These are phyloP conservation scores for Castanopsis chinensis DNA, from an alignment of 306 rosid genomes.

Conservation along the genomic window DNA sequence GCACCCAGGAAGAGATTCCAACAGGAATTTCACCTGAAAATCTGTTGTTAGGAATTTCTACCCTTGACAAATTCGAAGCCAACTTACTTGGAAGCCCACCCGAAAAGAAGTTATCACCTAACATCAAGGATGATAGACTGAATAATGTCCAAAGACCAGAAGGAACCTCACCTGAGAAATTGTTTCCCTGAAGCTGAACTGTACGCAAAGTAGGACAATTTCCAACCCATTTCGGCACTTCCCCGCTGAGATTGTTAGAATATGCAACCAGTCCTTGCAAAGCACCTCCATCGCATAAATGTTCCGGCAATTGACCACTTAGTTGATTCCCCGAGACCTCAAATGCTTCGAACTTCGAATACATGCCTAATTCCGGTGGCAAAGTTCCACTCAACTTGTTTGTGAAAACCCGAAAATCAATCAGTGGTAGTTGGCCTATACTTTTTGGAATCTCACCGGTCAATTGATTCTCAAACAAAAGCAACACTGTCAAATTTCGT, in stretches of 20 bases:
- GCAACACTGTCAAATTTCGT: slow-evolving; percentile 36
- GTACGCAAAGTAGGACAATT: slow-evolving; percentile 46
- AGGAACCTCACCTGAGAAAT: slow-evolving; percentile 70
- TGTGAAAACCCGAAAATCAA: slow-evolving; percentile 38
- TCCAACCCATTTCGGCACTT: slow-evolving; percentile 57
- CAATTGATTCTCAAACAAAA: slow-evolving; percentile 48
- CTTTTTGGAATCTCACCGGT: slow-evolving; percentile 60
- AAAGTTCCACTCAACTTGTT: slow-evolving; percentile 71
- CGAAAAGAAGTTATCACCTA: slow-evolving; percentile 59
- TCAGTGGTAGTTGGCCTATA: slow-evolving; percentile 49
- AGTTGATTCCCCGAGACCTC: slow-evolving; percentile 66
- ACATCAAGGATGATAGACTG: slow-evolving; percentile 50
- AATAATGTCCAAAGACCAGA: slow-evolving; percentile 54
- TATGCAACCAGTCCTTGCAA: slow-evolving; percentile 55
- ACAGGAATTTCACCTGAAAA: slow-evolving; percentile 64
- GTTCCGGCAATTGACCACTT: slow-evolving; percentile 59
- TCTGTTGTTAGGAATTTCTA: slow-evolving; percentile 60
- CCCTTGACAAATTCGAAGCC: slow-evolving; percentile 50
- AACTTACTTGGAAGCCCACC: slow-evolving; percentile 65
- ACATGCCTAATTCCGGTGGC: slow-evolving; percentile 66
- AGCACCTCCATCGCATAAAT: slow-evolving; percentile 57
- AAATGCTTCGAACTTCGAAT: slow-evolving; percentile 52
- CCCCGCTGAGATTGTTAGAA: slow-evolving; percentile 54
- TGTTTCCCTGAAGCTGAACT: slow-evolving; percentile 50
- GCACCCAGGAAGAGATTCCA: slow-evolving; percentile 40